Base-by-base conservation (phyloP, 768 basidiomycete species). In the Trametes cingulata region DNA sequence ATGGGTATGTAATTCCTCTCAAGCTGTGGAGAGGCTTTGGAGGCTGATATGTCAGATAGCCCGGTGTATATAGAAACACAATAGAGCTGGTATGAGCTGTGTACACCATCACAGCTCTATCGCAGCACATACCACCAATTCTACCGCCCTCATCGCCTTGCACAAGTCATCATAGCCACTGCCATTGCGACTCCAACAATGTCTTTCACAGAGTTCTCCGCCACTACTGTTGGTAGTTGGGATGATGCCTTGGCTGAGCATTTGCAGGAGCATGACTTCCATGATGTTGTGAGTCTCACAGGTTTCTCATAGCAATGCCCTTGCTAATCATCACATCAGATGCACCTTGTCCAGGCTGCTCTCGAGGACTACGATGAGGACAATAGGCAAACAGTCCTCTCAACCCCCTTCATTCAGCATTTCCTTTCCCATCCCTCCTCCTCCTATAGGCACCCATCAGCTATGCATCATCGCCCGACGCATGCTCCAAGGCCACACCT, bases 11-110 rank as follows among this genome's bases (percentile, higher is more conserved):
- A 36, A 14, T 49, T 15, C 17, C 17, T 9, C 24, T 3, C n/a
- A n/a, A 19, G 2, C 24, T 20, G 7, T 48, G 24, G 22, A 9
- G 12, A 2, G 9, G n/a, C 15, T 19, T 25, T 7, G 20, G 5
- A 10, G 40, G 20, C 63, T 48, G 6, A 50, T 7, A 12, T 22
- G 3, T 15, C 15, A 6, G 2, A 3, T 20, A 91, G 90, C 17
- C 82, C 86, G 1, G 71, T 90, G 10, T 89, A 78, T 58, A 76
- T 93, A 22, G 84, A 90, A 64, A 90, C 90, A 0, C 62, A 76
- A 17, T 80, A 77, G 53, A 86, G 87, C 0, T 85, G 83, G 78
- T 91, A 90, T 68, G 79, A 83, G 35, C 72, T 91, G 25, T 71
- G 74, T 17, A 65, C 52, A 7, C 84, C 89, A 0, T 77, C 82